Base-by-base conservation (phyloP, 2,329 filamentous ascomycete species). In the Aspergillus sergii region DNA sequence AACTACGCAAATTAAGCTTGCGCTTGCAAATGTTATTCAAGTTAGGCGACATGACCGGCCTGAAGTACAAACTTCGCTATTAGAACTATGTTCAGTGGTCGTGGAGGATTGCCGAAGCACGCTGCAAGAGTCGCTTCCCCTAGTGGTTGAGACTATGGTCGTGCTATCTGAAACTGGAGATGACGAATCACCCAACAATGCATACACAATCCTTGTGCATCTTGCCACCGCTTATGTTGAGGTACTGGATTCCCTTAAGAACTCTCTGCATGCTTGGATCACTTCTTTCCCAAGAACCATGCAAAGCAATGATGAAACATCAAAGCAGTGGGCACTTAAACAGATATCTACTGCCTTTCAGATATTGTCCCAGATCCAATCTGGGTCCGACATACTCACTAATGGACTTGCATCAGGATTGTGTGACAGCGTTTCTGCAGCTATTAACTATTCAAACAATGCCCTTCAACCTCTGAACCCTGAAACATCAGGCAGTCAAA, bases 81-180 rank as follows among this genome's bases (percentile, higher is more conserved):
- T 90, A 45, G 83, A 82, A 32, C 80, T 98, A 1, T 97, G 93
- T 72, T 79, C 94, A 21, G 84, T 85, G 55, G 78, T 97, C 11
- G 81, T 97, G 61, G 90, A 94, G 71, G 88, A 94, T 68, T 98
- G 94, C 70, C 87, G 90, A 63, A 82, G 80, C 21, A 92, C 92
- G 0, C 82, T 99, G 14, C 80, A 83, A 12, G 88, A 91, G 32
- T 92, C 90, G 57, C 80, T 87, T 4, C 76, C 85, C 0, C 87
- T 97, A 68, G 85, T 95, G 48, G 86, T 95, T 0, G 95, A 98
- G 75, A 94, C 91, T 3, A 83, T 94, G 28, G 87, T 97, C 70
- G 85, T 90, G 19, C 80, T 97, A 10, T 83, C 86, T 19, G 80
- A 84, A 21, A 78, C 83, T 1, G 80, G 86, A 23, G 81, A 80